Base-by-base conservation (phyloP, 2,329 filamentous ascomycete genomes). In the Rhexocercosporidium sp. region DNA sequence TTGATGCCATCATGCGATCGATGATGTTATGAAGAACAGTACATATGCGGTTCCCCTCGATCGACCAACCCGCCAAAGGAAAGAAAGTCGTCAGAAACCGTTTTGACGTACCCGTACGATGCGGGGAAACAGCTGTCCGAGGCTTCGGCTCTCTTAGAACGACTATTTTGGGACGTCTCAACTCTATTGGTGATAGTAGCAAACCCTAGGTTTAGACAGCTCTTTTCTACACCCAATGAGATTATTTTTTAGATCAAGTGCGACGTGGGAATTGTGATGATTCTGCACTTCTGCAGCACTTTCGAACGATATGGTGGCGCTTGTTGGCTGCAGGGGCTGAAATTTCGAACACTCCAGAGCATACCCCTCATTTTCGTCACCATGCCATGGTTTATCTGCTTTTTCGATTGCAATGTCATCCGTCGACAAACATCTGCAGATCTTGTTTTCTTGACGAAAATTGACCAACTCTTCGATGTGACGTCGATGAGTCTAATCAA, bases 401-500 rank as follows among this genome's bases (percentile, higher is more conserved):
- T 47, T 39, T 41, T 31, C n/a, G 57, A 16, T 22, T 29, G 31
- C 41, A 37, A 29, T 22, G 29, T 41, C 41, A 59, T 22, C 37
- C 18, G 1, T 31, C 25, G 25, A 37, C 59, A n/a, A 29, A 47
- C 34, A 64, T 51, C 41, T 49, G 41, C 29, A 65, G 54, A 59
- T 59, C 62, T 56, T 20, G 27, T n/a, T 63, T 22, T 41, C 25
- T 53, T 53, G 49, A 31, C 25, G 27, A 31, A 57, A 22, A 16
- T 7, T n/a, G 34, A 25, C 22, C 20, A 47, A 3, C 54, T 39
- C 27, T 41, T 39, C 51, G 47, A 25, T 37, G 51, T 51, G 62
- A 64, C 62, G 53, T 64, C 62, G 29, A 59, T 25, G 54, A 53
- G 41, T 37, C 53, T 54, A 59, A 60, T 59, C 34, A 57, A 8